These are phyloP conservation scores for Setaria italica DNA, from an alignment of 202 grass and related monocot species.

Conservation along the genomic window DNA sequence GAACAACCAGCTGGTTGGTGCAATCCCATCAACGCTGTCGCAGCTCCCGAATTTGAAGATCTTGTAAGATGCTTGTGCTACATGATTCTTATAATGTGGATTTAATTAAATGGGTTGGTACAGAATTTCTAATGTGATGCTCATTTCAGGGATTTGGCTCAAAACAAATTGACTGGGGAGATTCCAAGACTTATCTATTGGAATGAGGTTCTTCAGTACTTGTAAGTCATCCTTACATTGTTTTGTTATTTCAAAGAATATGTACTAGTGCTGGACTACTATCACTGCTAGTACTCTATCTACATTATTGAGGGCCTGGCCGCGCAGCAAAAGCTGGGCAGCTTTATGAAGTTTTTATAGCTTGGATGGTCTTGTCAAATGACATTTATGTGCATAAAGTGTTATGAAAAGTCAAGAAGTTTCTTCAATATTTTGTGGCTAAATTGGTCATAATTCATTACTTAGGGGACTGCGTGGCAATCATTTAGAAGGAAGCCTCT, in stretches of 20 bases:
- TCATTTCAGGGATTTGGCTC: constrained; percentile 78
- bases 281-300: constrained; percentile 15
- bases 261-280: constrained; percentile 7
- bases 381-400: background rate
- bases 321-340: background rate
- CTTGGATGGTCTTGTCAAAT: background rate
- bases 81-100: background rate
- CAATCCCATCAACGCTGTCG: constrained; percentile 87
- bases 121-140: constrained; percentile 20
- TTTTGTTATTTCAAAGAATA: background rate
- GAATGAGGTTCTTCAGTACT: constrained; percentile 98
- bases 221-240: constrained; percentile 57
- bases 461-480: constrained; percentile 86
- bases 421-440: background rate
- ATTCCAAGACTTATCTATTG: constrained; percentile 98
- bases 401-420: background rate
- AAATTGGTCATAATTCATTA: background rate
- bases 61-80: constrained; percentile 54
- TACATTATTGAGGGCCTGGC: constrained; percentile 7
- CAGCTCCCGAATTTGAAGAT: constrained; percentile 96
- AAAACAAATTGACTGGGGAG: constrained; percentile 90
- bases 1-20: constrained; percentile 85
- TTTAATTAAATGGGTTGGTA: background rate
- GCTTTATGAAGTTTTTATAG: background rate
- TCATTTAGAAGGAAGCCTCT: constrained; percentile 80